Base-by-base conservation (phyloP, 371 early-diverging fungal genomes). In the Mortierella sp. region DNA sequence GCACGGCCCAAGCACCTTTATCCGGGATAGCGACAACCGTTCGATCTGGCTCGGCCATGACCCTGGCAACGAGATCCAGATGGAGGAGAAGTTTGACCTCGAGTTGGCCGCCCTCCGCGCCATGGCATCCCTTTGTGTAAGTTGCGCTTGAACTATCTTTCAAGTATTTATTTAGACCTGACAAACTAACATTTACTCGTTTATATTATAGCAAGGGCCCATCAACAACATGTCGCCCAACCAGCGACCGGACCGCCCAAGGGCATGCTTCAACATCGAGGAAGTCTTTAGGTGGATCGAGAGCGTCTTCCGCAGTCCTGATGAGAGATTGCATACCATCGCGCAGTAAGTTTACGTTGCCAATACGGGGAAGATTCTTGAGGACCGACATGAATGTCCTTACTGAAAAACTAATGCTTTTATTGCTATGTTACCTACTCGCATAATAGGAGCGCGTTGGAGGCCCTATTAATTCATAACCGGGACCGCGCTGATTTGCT, bases 51-150 rank as follows among this genome's bases (percentile, higher is more conserved):
- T 90, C 64, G 94, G 95, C 0, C 86, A 97, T 72, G 97, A 97
- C 46, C 92, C 93, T 67, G 89, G 93, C 78, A 96, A 94, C 79
- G 90, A 90, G 26, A 95, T 95, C 64, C 93, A 95, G 10, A 93
- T 91, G 77, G 93, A 92, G 57, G 96, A 98, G 73, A 89, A 96
- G 31, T 92, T 91, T 72, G 88, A 93, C 0, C 88, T 98, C 28
- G 96, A 97, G 77, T 88, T 91, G 5, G 96, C 96, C 9, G 93
- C 98, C 0, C 79, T 97, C 54, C 93, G 93, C 37, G 96, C 97
- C 2, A 97, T 98, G 98, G 95, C 97, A 1, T 91, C 93, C 5
- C 90, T 98, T 54, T 96, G 95, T 85, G 93, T 94, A 89, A 93
- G 96, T 87, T 50, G 8, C 16, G 4, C 6, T 54, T 5, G 5